Conservation (phyloP, 495 filamentous ascomycete species). For the Aspergillus haitiensis region DNA sequence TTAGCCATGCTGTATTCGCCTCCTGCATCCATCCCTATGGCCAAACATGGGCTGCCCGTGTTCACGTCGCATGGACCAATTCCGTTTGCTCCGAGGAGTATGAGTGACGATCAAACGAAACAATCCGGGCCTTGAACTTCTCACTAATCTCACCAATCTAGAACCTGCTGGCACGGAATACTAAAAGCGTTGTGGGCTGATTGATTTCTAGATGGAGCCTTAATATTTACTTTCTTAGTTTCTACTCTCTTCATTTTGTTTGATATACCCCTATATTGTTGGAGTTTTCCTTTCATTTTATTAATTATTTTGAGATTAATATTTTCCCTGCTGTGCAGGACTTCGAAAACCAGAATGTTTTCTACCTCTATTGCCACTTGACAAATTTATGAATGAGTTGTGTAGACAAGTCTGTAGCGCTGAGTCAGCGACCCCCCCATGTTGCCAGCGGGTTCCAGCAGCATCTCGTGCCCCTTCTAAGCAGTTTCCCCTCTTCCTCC, state of each 20-base stretch:
- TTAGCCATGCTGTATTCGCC: conserved; percentile 32
- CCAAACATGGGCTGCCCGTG: conserved; percentile 49
- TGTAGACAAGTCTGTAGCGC: conserved; percentile 1
- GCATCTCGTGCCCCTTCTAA: conserved; percentile 17
- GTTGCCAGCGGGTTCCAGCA: conserved; percentile 36
- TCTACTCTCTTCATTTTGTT: conserved; percentile 11
- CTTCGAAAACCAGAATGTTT: background rate
- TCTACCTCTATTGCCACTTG: background rate
- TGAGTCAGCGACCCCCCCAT: conserved; percentile 35
- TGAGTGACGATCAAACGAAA: background rate
- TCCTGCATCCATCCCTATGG: conserved; percentile 33
- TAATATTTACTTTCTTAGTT: background rate
- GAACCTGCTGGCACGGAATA: no score
- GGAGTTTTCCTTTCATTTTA: conserved; percentile 12
- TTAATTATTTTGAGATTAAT: no score
- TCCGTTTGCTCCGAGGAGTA: conserved; percentile 40
- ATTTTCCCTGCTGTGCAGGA: no score
- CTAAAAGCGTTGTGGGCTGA: background rate
- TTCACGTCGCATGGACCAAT: conserved; percentile 54
- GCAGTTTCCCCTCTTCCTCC: conserved; percentile 6
- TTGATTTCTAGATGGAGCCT: background rate
- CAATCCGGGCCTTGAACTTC: background rate
- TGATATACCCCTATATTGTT: conserved; percentile 34
- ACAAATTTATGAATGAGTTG: background rate
- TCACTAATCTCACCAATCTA: background rate